Evolutionary conservation across 495 filamentous ascomycete genomes (phyloP).

Genomic region (Talaromyces nanjingensis): DNA sequence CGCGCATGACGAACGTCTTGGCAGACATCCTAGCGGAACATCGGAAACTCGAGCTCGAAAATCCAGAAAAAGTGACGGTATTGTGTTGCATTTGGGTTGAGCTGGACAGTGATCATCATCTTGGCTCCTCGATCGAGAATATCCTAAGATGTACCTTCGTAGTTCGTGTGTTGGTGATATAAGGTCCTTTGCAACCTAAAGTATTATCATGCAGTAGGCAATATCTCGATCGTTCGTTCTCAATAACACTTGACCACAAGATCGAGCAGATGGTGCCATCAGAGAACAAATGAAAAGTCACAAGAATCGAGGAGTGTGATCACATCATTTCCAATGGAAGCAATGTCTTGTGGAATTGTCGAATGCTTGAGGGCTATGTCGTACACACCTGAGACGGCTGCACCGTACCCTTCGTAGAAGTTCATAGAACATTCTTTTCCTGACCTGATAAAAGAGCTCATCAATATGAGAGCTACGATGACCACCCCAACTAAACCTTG

Average conservation of each 20-base stretch:
- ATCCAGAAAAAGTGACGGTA: not conserved
- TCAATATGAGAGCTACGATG: not conserved
- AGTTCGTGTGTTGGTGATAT: not conserved
- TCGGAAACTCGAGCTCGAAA: not conserved
- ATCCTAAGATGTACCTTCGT: not conserved
- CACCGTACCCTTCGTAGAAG: not conserved
- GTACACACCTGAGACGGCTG: not conserved
- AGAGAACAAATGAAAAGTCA: not conserved
- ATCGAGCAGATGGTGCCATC: not conserved
- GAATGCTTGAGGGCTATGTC: not conserved
- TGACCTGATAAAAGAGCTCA: not conserved
- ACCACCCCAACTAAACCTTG: not conserved
- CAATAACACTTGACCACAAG: not conserved
- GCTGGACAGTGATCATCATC: not conserved
- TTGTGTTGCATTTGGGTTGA: not conserved
- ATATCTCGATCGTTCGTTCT: not conserved
- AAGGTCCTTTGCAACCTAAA: not conserved
- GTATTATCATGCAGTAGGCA: not conserved
- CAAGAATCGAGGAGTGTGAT: not conserved
- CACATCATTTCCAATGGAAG: not conserved
- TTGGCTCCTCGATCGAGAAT: not conserved
- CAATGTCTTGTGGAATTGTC: not conserved
- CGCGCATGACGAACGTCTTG: not conserved
- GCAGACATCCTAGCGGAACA: not conserved
- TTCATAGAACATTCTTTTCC: not conserved